A percentile compares a stretch with the other conserved stretches of the same genome.
Conservation (phyloP, 371 early-diverging fungal genomes). For the Zancudomyces culisetae region DNA sequence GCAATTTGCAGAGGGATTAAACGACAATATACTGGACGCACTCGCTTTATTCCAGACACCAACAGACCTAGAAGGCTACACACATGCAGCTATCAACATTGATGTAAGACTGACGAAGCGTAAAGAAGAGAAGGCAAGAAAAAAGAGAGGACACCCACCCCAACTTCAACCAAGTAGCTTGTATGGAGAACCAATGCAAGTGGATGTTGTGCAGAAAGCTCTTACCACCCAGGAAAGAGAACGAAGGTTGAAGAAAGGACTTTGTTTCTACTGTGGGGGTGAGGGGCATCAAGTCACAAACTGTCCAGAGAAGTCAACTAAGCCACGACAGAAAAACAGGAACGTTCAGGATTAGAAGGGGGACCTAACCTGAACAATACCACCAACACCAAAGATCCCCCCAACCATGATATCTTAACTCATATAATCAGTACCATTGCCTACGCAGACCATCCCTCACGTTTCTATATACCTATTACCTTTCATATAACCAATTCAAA, state of each 20-base stretch:
- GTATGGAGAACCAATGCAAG: background rate
- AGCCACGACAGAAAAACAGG: too few species aligned
- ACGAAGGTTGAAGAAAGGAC: background rate
- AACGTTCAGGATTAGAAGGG: too few species aligned
- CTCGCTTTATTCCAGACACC: background rate
- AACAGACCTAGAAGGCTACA: background rate
- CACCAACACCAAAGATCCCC: background rate
- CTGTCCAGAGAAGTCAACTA: background rate
- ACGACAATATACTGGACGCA: background rate
- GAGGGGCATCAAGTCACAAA: background rate
- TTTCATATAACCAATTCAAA: background rate
- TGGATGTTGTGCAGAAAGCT: too few species aligned
- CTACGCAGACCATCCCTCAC: background rate
- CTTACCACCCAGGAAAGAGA: constrained; percentile 1
- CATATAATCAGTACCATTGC: background rate
- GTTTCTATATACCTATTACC: constrained; percentile 1
- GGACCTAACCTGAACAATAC: background rate
- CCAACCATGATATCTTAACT: background rate
- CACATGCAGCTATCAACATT: background rate
- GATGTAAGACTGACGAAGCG: background rate
- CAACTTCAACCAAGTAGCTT: constrained; percentile 1
- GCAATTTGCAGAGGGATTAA: background rate
- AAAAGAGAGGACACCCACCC: background rate
- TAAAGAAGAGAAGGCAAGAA: background rate
- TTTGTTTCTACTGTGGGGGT: constrained; percentile 1